Evolutionary conservation across 345 rosid genomes (phyloP).

Genomic region (Arabidopsis thaliana): TAIR10.1 NC_003071.7:9685501-9686000

Average conservation of each 20-base stretch:
- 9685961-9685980: constrained; percentile 76
- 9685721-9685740: constrained; percentile 59
- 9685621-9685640: not conserved
- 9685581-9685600: not conserved
- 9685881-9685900: constrained; percentile 57
- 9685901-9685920: constrained; percentile 47
- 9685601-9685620: not conserved
- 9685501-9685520: not conserved
- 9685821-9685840: constrained; percentile 65
- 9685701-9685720: not conserved
- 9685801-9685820: constrained; percentile 47
- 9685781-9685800: constrained; percentile 55
- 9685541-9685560: not conserved
- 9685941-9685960: constrained; percentile 45
- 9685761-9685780: constrained; percentile 77
- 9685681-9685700: not conserved
- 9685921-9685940: constrained; percentile 50
- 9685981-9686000: constrained; percentile 60
- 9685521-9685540: not conserved
- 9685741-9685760: constrained; percentile 75
- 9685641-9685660: not conserved
- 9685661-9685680: not conserved
- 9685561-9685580: not conserved
- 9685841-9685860: constrained; percentile 59
- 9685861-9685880: constrained; percentile 52